Conservation (phyloP, 179 eudicot species). For the Beta macrorhiza region DNA sequence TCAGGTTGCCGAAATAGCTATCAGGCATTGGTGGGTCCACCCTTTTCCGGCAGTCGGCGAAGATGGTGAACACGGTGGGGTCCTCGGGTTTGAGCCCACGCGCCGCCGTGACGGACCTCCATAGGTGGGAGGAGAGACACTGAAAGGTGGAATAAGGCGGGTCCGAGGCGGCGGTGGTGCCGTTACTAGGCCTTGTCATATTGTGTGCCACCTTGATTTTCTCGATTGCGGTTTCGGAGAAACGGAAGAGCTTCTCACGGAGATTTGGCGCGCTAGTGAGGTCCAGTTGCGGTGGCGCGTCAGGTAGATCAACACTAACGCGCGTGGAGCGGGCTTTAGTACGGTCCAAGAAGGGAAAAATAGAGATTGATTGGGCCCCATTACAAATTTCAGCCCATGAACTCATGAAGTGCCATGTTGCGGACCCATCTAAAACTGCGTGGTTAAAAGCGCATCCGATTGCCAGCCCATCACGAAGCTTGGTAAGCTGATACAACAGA, state of each 20-base stretch:
- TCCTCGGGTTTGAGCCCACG: constrained; percentile 76
- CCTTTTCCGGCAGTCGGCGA: constrained; percentile 79
- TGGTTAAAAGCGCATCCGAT: constrained; percentile 93
- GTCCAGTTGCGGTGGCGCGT: constrained; percentile 36
- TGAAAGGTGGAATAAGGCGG: constrained; percentile 85
- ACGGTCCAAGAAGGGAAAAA: constrained; percentile 75
- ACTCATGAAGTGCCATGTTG: constrained; percentile 98
- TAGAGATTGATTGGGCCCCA: constrained; percentile 53
- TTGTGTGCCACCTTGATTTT: constrained; percentile 56
- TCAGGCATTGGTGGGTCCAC: constrained; percentile 96
- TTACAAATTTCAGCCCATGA: constrained; percentile 84
- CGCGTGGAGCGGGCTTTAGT: constrained; percentile 78
- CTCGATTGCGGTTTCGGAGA: constrained; percentile 46
- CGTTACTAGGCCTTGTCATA: constrained; percentile 21
- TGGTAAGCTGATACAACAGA: constrained; percentile 56
- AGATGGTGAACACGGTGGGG: constrained; percentile 77
- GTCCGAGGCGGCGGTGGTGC: constrained; percentile 31
- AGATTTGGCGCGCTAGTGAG: constrained; percentile 41
- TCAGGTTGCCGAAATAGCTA: constrained; percentile 84
- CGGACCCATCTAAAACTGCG: constrained; percentile 82
- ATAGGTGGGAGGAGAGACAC: constrained; percentile 73
- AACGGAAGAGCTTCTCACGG: constrained; percentile 71
- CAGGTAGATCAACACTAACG: constrained; percentile 66
- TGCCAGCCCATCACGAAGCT: constrained; percentile 74
- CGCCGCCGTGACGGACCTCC: constrained; percentile 83